Percentiles rank a stretch among this genome's conserved stretches.
phyloP scores from a whole-genome alignment of 495 filamentous ascomycete species.

The Aspergillus indologenus region DNA sequence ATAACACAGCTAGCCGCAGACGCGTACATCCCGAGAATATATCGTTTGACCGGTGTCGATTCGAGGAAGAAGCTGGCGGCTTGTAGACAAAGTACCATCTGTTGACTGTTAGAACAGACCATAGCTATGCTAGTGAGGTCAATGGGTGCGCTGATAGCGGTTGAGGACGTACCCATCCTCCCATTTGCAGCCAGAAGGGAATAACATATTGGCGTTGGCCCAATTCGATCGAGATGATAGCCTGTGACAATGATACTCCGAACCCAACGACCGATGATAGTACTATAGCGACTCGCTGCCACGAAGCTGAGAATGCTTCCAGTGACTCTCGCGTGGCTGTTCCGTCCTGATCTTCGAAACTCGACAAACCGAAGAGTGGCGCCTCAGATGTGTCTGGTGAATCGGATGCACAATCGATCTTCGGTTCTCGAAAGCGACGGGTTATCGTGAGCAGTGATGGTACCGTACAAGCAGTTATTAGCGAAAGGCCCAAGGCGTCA shows the following conservation, averaged over 20 bases:
- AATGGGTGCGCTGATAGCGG: neutral
- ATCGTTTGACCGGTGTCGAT: conserved; percentile 28
- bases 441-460: conserved; percentile 25
- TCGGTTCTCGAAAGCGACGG: conserved; percentile 8
- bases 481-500: conserved; percentile 26
- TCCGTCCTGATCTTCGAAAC: conserved; percentile 23
- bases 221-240: conserved; percentile 12
- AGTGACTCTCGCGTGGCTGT: conserved; percentile 17
- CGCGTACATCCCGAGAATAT: conserved; percentile 26
- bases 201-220: conserved; percentile 7
- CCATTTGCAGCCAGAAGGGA: conserved; percentile 34
- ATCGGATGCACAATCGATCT: neutral
- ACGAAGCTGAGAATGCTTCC: conserved; percentile 12
- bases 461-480: conserved; percentile 23
- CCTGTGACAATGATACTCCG: conserved; percentile 20
- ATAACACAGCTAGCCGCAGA: conserved; percentile 32
- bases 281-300: conserved; percentile 17
- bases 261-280: conserved; percentile 16
- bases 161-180: conserved; percentile 32
- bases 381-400: conserved; percentile 20
- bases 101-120: conserved; percentile 2
- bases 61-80: conserved; percentile 36
- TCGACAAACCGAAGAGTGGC: conserved; percentile 17
- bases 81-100: conserved; percentile 33
- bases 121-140: neutral